Evolutionary conservation across 495 filamentous ascomycete species (phyloP), one percentile per base, ranked within the genome.

Genomic region (Hyaloscypha hepaticicola): DNA sequence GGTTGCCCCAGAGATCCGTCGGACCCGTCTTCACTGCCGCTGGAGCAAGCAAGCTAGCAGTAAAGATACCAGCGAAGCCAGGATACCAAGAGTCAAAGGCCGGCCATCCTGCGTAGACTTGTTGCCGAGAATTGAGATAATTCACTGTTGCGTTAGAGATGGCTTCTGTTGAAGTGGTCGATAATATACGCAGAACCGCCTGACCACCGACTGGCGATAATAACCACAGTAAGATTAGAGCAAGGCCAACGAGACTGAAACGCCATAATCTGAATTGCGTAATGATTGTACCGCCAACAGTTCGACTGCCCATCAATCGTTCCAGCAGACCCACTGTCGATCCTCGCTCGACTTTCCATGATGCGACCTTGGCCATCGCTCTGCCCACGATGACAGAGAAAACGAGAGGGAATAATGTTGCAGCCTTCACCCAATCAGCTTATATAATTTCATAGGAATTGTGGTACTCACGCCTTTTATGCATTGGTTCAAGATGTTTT

Each of bases 231-330:
- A 65, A 14, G 5, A 70, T 52, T 11, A 70, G 55, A 1, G 58
- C 65, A 52, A 62, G 22, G 27, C 57, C 38, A 14, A 63, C 14
- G 26, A 67, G 11, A 25, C 51, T 57, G n/a, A 60, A 58, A 19
- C 51, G 33, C n/a, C 61, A 33, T 31, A 67, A 26, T 60, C 48
- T 60, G 50, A 67, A 26, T 22, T 58, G 52, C 1, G 68, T 66
- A 14, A 65, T 49, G 1, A 70, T 63, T 8, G 69, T 70, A 5
- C 65, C 50, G 22, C 48, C 53, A 8, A 70, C 57, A 12, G 69
- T 70, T 52, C 55, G 57, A 55, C 61, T 65, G 8, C 69, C 69
- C 61, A 70, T 66, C 16, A 70, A 55, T 11, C 34, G 38, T 60
- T 70, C 69, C 19, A 70, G 25, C 19, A 63, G n/a, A 11, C 68